Evolutionary conservation across 1,139 yeast genomes (phyloP).

Genomic region (Pichia sp.): DNA sequence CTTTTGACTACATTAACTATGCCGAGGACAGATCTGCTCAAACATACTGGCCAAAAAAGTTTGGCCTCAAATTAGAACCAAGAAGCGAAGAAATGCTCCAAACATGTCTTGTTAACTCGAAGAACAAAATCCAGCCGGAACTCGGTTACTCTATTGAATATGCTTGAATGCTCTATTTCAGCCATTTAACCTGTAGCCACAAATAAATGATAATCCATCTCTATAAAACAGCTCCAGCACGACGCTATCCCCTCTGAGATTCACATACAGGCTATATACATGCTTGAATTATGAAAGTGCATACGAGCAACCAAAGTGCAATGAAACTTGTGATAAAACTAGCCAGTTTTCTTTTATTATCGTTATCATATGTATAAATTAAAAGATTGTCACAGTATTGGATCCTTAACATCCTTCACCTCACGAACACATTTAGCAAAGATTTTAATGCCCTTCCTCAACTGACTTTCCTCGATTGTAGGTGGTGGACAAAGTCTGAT

Average conservation of each 20-base stretch:
- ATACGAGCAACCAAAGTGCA: too few species aligned
- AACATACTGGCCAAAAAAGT: conserved; percentile 18
- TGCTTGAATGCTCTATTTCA: not conserved
- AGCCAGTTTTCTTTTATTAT: too few species aligned
- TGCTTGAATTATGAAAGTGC: too few species aligned
- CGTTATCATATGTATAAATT: too few species aligned
- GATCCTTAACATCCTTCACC: conserved; percentile 13
- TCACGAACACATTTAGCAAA: conserved; percentile 16
- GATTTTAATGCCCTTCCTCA: conserved; percentile 59
- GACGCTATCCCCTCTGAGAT: too few species aligned
- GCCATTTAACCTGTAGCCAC: too few species aligned
- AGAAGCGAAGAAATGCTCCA: conserved; percentile 7
- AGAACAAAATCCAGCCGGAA: conserved; percentile 7
- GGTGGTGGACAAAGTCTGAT: conserved; percentile 91
- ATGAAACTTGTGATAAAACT: too few species aligned
- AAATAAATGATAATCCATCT: too few species aligned
- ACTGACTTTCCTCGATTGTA: conserved; percentile 74
- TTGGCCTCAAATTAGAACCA: conserved; percentile 13
- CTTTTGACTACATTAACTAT: conserved; percentile 15
- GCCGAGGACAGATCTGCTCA: conserved; percentile 19
- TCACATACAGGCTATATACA: too few species aligned
- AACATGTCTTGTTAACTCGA: conserved; percentile 10
- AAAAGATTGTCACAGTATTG: too few species aligned
- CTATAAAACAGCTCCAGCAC: too few species aligned
- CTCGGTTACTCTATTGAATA: conserved; percentile 15